Evolutionary conservation across 2,329 filamentous ascomycete species (phyloP).

Genomic region (Tolypocladium capitatum): DNA sequence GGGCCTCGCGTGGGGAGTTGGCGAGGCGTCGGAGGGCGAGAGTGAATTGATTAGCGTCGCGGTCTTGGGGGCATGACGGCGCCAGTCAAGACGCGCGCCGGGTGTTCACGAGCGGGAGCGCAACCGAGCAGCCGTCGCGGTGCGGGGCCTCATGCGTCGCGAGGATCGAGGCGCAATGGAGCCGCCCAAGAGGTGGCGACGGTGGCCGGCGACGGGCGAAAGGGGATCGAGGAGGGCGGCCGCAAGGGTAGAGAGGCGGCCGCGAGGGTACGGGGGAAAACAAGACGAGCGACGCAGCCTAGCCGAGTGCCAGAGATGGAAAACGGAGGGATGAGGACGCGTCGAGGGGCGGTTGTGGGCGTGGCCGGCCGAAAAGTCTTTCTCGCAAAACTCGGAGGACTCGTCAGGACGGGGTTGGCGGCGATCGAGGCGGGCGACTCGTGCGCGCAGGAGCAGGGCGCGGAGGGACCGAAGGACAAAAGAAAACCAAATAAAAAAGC

Average conservation of each 20-base stretch:
- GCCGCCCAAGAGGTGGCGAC: not conserved
- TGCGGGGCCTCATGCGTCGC: conserved; percentile 9
- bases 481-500: conserved; percentile 8
- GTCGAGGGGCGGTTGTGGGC: conserved; percentile 10
- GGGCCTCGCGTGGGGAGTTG: conserved; percentile 27
- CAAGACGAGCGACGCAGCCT: not conserved
- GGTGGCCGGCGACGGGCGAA: not conserved
- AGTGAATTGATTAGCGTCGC: conserved; percentile 34
- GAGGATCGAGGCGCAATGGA: not conserved
- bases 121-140: conserved; percentile 5
- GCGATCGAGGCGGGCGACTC: conserved; percentile 11
- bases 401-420: conserved; percentile 10
- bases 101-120: conserved; percentile 9
- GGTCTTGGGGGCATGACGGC: conserved; percentile 47
- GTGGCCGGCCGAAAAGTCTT: conserved; percentile 14
- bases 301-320: conserved; percentile 4
- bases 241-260: conserved; percentile 1
- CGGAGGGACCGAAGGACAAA: conserved; percentile 3
- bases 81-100: conserved; percentile 31
- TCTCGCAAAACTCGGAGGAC: conserved; percentile 18
- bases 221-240: not conserved
- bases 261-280: conserved; percentile 2
- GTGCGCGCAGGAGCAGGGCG: conserved; percentile 11
- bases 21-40: conserved; percentile 22
- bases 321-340: conserved; percentile 7